Evolutionary conservation across 345 rosid genomes (phyloP).

Genomic region (Laguncularia racemosa): DNA sequence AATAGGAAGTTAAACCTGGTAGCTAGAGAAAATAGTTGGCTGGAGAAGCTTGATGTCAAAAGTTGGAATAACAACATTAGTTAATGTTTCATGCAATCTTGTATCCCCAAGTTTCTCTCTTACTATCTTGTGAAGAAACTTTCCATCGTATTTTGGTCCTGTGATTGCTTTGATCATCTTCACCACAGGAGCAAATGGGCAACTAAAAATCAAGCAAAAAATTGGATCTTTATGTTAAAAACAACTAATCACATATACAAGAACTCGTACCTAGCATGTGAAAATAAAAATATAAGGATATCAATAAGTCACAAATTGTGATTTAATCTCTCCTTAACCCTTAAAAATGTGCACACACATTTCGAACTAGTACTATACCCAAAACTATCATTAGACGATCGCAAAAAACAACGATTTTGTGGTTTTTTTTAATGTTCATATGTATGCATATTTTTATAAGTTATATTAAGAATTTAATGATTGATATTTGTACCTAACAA

Average conservation of each 20-base stretch:
- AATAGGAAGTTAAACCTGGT: constrained; percentile 10
- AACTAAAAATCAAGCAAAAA: constrained; percentile 1
- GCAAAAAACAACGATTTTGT: no score
- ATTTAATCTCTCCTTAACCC: no score
- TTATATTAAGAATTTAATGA: no score
- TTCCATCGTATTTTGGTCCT: constrained; percentile 32
- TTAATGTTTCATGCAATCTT: constrained; percentile 22
- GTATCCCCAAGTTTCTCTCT: constrained; percentile 20
- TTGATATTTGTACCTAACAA: no score
- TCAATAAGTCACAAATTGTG: no score
- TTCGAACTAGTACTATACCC: no score
- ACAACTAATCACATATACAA: not conserved
- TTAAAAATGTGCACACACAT: no score
- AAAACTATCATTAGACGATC: no score
- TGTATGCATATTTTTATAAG: no score
- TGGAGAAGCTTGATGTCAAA: constrained; percentile 32
- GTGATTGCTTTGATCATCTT: constrained; percentile 9
- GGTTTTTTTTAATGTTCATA: no score
- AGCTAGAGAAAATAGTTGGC: constrained; percentile 27
- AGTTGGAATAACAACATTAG: constrained; percentile 30
- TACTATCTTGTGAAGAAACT: constrained; percentile 15
- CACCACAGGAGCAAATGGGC: not conserved
- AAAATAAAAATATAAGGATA: no score
- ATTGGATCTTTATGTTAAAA: not conserved
- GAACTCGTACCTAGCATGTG: no score